Base-by-base conservation (phyloP, 495 filamentous ascomycete species). In the Penicillium antarcticum region DNA sequence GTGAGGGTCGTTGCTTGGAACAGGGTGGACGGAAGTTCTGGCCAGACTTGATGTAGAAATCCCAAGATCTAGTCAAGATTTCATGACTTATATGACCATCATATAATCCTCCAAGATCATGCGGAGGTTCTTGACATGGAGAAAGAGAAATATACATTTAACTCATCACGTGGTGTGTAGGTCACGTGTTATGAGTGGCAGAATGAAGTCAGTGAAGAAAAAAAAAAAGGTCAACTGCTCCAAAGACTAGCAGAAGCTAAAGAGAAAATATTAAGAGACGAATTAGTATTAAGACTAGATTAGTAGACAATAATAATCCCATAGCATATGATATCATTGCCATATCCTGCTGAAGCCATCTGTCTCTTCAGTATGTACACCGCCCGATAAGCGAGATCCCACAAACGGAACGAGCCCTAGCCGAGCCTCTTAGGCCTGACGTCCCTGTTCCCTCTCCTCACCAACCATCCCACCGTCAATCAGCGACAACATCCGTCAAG, bases 401-500 rank as follows among this genome's bases (percentile, higher is more conserved):
- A 72, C 68, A 75, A 64, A 67, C 49, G 52, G 57, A 55, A 58
- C 42, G 54, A 74, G 63, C 70, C 70, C 69, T 75, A 73, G 69
- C 66, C 69, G 62, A 67, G 42, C 55, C 49, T 51, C 56, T 61
- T 55, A 62, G 62, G 63, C 38, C 57, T 61, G 52, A 55, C 42
- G 57, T 52, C 47, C 36, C 52, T 40, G 52, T 55, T 57, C 59
- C 56, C 62, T 43, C 53, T 51, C 55, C 56, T 57, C 60, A 50
- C 60, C 54, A 63, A 61, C 62, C 54, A 61, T 61, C 59, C 52
- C 51, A 65, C 62, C 47, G 59, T 65, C 60, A 65, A 65, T 60
- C 57, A 62, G 61, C 68, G 73, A 74, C 71, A 70, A 58, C 69
- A 69, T 62, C 67, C 72, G 71, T 65, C 71, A 77, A 77, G 72